Evolutionary conservation across 306 rosid species (phyloP), one percentile per base, ranked within the genome.

Genomic region (Cicer arietinum): DNA sequence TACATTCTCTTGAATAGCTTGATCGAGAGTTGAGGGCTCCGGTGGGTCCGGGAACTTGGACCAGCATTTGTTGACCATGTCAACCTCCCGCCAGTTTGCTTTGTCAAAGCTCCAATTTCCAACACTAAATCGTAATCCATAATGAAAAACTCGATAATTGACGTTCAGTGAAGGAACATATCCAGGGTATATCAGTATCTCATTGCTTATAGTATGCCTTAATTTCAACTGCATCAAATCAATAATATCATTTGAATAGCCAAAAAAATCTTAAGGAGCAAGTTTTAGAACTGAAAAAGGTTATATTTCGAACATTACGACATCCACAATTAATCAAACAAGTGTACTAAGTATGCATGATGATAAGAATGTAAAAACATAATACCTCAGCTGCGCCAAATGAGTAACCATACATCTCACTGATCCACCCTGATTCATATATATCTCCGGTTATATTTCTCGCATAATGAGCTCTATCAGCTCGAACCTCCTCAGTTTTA

Each of bases 71-170:
- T 94, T 89, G 13, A 90, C 85, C 86, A 94, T 57, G 37, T 92
- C 97, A 52, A 80, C 78, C 2, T 84, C 71, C 54, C 96, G 89
- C 96, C 92, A 90, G 1, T 84, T 90, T 76, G 99, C 99, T 76
- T 94, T 94, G 85, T 89, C 97, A 70, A 94, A 88, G 86, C 99
- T 94, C 99, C 99, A 94, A 70, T 94, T 94, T 60, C 99, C 99
- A 48, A 90, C 87, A 59, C 76, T 76, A 80, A 90, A 94, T 68
- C 79, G 90, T 80, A 94, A 86, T 74, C 99, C 99, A 2, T 94
- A 94, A 71, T 94, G 99, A 75, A 94, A 94, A 82, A 94, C 97
- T 86, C 99, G 82, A 74, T 92, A 94, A 13, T 79, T 83, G 81
- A 94, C 86, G 48, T 93, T 93, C 9, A 84, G 77, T 63, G 17